A percentile compares a stretch with the other conserved stretches of the same genome.
These are phyloP conservation scores for Stenogyne calaminthoides DNA, from an alignment of 305 asterid genomes.

Conservation along the genomic window DNA sequence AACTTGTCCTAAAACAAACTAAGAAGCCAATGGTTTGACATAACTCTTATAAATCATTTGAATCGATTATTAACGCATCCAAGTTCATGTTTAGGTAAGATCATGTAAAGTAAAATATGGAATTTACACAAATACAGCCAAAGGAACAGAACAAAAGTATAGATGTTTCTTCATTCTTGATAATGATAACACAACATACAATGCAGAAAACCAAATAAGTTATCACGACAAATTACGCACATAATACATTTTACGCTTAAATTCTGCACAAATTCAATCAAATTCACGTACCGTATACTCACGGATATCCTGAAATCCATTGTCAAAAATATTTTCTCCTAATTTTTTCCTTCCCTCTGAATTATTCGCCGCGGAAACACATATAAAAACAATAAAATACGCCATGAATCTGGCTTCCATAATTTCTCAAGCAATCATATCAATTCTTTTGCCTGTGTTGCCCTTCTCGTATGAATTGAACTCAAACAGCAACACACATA, in stretches of 20 bases:
- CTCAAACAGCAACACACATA: conserved; percentile 42
- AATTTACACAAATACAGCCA: neutral
- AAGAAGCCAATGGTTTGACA: too few species aligned
- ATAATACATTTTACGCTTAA: neutral
- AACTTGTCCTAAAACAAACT: too few species aligned
- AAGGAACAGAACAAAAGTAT: neutral
- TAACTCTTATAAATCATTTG: neutral
- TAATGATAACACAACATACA: neutral
- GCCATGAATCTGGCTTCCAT: conserved; percentile 61
- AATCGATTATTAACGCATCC: neutral
- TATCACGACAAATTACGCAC: neutral
- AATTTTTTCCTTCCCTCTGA: conserved; percentile 62
- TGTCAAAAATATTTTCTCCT: conserved; percentile 37
- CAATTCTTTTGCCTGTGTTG: conserved; percentile 32
- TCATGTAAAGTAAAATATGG: neutral
- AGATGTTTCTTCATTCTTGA: neutral
- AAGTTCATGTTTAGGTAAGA: conserved; percentile 7
- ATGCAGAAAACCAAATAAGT: conserved; percentile 16
- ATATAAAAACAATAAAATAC: conserved; percentile 56
- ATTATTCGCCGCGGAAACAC: conserved; percentile 50
- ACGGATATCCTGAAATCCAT: conserved; percentile 36
- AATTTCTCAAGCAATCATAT: conserved; percentile 38
- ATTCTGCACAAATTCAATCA: neutral
- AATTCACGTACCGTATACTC: conserved; percentile 44
- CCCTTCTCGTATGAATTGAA: conserved; percentile 41